Conservation (phyloP, 1,284 basidiomycete genomes). For the Mycena sp. region DNA sequence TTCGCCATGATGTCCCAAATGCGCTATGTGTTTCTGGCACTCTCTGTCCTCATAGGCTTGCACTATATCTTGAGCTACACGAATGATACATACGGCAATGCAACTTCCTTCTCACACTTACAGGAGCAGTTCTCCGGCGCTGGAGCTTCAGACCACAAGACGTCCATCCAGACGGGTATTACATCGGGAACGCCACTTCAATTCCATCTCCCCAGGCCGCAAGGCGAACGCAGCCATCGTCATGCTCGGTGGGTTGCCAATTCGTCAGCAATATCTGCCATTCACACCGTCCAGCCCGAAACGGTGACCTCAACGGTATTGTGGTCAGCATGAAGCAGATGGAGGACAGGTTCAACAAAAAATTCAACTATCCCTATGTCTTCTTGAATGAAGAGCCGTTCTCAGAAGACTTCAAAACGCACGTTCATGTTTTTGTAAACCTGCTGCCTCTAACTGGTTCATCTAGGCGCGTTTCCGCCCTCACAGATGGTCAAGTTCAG, state of each 20-base stretch:
- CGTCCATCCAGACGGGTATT: conserved; percentile 64
- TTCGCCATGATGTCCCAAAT: conserved; percentile 78
- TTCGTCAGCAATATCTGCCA: neutral
- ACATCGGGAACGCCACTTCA: conserved; percentile 48
- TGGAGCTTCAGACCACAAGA: conserved; percentile 50
- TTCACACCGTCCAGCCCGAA: conserved; percentile 73
- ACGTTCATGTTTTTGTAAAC: conserved; percentile 25
- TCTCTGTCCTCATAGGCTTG: conserved; percentile 72
- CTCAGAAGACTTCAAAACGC: conserved; percentile 81
- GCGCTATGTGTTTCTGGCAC: conserved; percentile 75
- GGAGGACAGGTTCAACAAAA: conserved; percentile 87
- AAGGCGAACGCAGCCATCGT: conserved; percentile 90
- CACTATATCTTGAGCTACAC: conserved; percentile 79
- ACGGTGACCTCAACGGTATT: conserved; percentile 80
- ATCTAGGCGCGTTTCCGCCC: conserved; percentile 66
- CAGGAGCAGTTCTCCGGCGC: conserved; percentile 54
- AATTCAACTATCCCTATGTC: conserved; percentile 87
- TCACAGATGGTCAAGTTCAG: conserved; percentile 74
- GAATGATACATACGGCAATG: conserved; percentile 73
- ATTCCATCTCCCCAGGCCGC: conserved; percentile 49
- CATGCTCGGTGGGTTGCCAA: conserved; percentile 60
- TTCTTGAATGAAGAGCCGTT: conserved; percentile 89
- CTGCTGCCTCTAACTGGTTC: neutral
- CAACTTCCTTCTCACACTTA: conserved; percentile 66
- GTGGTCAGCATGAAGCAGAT: conserved; percentile 80